Percentiles rank a stretch among this genome's conserved stretches.
phyloP scores from a whole-genome alignment of 148 eudicot species.

The Rhododendron griersonianum region DNA sequence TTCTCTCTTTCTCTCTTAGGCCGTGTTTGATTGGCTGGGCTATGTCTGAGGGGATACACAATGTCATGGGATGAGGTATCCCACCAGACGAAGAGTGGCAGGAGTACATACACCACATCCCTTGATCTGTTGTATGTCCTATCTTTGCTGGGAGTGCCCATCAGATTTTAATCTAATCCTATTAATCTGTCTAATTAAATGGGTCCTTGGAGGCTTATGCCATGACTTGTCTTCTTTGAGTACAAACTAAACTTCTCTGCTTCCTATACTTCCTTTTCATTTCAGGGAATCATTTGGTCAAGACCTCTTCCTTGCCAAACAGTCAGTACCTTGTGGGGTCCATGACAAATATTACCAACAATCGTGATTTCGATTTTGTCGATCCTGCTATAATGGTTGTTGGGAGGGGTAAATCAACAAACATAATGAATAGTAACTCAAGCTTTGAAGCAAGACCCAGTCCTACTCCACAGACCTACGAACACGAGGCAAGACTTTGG shows the following conservation, averaged over 20 bases:
- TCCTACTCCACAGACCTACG: conserved; percentile 22
- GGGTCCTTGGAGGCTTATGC: neutral
- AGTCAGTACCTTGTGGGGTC: conserved; percentile 25
- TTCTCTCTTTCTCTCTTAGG: conserved; percentile 3
- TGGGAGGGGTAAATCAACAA: conserved; percentile 34
- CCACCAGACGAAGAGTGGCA: neutral
- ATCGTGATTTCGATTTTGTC: conserved; percentile 30
- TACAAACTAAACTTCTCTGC: neutral
- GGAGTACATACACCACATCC: neutral
- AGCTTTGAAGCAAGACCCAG: conserved; percentile 26
- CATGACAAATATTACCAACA: conserved; percentile 16
- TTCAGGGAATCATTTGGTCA: conserved; percentile 39
- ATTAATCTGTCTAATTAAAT: neutral
- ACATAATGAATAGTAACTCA: conserved; percentile 18
- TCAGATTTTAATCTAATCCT: neutral
- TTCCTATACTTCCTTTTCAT: neutral
- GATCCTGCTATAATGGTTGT: conserved; percentile 47
- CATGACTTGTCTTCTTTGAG: neutral
- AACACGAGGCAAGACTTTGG: conserved; percentile 38
- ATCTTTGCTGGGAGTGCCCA: neutral
- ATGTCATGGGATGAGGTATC: neutral
- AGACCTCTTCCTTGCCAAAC: conserved; percentile 26
- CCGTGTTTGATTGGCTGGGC: neutral
- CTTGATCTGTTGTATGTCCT: neutral
- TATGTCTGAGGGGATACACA: neutral